Conservation (phyloP, 208 protist species). For the Trypanosoma grayi region DNA sequence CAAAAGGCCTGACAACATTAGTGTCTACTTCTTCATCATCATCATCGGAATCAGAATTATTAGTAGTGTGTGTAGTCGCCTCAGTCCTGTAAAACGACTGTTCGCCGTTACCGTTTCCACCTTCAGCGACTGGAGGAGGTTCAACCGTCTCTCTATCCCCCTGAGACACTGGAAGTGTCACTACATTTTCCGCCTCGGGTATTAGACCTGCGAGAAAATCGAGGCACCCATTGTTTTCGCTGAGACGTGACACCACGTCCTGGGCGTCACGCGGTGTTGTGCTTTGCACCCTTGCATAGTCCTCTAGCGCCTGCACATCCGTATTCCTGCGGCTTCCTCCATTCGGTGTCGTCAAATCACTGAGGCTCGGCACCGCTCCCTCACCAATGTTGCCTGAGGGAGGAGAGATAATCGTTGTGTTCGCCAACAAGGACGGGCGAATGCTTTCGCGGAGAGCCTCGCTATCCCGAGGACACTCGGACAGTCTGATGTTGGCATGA, state of each 20-base stretch:
- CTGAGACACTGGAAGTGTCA: neutral
- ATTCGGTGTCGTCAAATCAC: conserved; percentile 7
- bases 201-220: neutral
- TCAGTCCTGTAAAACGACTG: no score
- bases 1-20: neutral
- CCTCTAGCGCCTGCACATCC: neutral
- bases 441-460: neutral
- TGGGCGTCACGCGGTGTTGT: neutral
- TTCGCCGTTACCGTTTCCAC: neutral
- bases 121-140: neutral
- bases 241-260: neutral
- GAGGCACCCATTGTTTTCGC: neutral
- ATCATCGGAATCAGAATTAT: neutral
- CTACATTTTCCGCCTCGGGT: neutral
- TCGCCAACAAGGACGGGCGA: neutral
- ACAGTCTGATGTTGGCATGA: no score
- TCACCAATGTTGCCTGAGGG: neutral
- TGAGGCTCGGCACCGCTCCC: conserved; percentile 12
- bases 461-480: neutral
- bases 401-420: conserved; percentile 12
- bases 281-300: neutral
- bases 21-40: neutral
- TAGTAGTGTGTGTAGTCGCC: no score
- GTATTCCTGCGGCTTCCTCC: conserved; percentile 7
- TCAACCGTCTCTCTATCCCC: neutral